Evolutionary conservation across 176 grass and related monocot genomes (phyloP), one percentile per base, ranked within the genome.

Genomic region (Alopecurus myosuroides): DNA sequence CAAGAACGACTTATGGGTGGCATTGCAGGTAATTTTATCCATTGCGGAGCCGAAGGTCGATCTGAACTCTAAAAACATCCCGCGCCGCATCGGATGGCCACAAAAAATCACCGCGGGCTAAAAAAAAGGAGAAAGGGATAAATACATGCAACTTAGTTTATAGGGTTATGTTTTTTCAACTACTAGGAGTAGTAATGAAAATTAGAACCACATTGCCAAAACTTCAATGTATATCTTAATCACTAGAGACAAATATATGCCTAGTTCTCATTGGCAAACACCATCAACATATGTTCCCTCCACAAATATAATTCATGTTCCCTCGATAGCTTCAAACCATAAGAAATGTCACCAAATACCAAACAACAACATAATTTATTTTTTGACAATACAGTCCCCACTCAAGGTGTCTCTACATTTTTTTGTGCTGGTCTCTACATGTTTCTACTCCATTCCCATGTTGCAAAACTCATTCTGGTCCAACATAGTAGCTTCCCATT

Each of bases 371-470:
- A 29, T 4, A 57, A 17, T 58, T 57, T 49, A n/a, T 46, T 48
- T 48, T 12, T 48, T 48, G 26, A 41, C 39, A 30, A 49, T 33
- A 25, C 14, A 53, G 2, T 80, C 30, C 19, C 4, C 15, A 40
- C 40, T 55, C 10, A 19, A 28, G 6, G 46, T 28, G 17, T 23
- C 46, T 29, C n/a, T 44, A 63, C 33, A 85, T 56, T 19, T 23
- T 81, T 70, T n/a, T n/a, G n/a, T n/a, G n/a, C n/a, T n/a, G n/a
- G 17, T 23, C 46, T 29, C n/a, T 44, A 63, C 33, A 85, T 56
- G 23, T 23, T 81, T 70, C 37, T 91, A 83, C n/a, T 74, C 7
- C 45, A 87, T 85, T 22, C 74, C 42, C 75, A 61, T 78, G 74
- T 81, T 70, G 18, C 3, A 19, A 22, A 62, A 25, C 29, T 78